These are phyloP conservation scores for Colletotrichum euphorbiae DNA, from an alignment of 2,329 filamentous ascomycete genomes.

Conservation along the genomic window DNA sequence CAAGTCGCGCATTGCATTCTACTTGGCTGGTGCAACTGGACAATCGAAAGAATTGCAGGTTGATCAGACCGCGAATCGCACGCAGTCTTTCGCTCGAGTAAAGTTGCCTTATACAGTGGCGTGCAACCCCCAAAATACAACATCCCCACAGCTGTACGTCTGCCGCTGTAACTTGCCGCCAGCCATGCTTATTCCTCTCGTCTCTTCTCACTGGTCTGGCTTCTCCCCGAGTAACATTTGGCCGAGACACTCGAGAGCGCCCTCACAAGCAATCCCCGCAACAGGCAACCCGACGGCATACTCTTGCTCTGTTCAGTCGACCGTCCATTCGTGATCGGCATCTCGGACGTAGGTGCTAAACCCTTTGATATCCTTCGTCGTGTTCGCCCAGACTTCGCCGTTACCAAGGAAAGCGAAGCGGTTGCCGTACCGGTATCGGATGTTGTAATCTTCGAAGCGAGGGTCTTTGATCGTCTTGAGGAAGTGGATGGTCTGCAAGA, in stretches of 20 bases:
- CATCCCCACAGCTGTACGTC: not conserved
- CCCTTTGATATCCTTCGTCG: conserved; percentile 52
- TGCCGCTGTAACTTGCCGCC: not conserved
- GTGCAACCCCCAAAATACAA: not conserved
- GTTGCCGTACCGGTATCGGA: conserved; percentile 50
- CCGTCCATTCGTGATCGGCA: conserved; percentile 56
- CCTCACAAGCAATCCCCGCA: conserved; percentile 3
- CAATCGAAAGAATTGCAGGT: too few relatives aligned
- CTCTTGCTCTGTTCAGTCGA: conserved; percentile 50
- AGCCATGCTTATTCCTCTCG: not conserved
- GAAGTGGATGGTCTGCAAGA: conserved; percentile 49
- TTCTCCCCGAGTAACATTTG: not conserved
- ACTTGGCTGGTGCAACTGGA: too few relatives aligned
- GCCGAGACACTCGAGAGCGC: not conserved
- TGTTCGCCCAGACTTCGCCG: conserved; percentile 58
- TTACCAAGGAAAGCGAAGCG: conserved; percentile 54
- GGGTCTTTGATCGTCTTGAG: conserved; percentile 52
- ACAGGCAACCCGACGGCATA: not conserved
- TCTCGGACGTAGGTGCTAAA: conserved; percentile 58
- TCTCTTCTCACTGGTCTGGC: not conserved
- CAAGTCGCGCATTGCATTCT: too few relatives aligned
- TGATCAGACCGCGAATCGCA: too few relatives aligned
- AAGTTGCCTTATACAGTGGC: not conserved
- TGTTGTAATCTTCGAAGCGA: conserved; percentile 49
- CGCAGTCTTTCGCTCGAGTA: not conserved